Evolutionary conservation across 192 early-diverging fungal species (phyloP), one percentile per base, ranked within the genome.

Genomic region (Coemansia sp.): DNA sequence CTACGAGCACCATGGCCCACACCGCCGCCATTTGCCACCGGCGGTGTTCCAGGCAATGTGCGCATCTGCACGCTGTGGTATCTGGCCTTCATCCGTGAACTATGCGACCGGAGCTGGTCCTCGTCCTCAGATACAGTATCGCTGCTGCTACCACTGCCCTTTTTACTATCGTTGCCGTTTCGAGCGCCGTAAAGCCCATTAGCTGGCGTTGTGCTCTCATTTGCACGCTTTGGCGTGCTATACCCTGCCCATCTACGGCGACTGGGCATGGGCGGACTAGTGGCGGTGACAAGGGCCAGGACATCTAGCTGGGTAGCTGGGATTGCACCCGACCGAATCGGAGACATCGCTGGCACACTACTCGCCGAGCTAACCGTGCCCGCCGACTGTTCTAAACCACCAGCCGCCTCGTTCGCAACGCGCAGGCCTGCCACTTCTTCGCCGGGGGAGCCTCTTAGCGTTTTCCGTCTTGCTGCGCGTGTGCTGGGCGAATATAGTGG

Each of bases 181-280:
- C 22, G 59, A 17, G 46, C 9, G 5, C 50, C 65, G 4, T 15
- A 29, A 13, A 29, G 27, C 19, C 22, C 58, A 40, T 20, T 8
- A 15, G 17, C 39, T 4, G 58, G 44, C 11, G 58, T 58, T 2
- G 29, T 51, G 29, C n/a, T 24, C 20, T 59, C 66, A 1, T 15
- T 59, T 4, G 29, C 40, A 0, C 65, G 51, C 22, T 75, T 74
- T 20, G 69, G 66, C 2, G 72, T 78, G 64, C 67, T 72, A 20
- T 75, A 70, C 10, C 56, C 66, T 5, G n/a, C 55, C 81, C 81
- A 83, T 31, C 68, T 62, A 34, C 68, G 65, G 10, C 76, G 81
- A 22, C 81, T 78, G 20, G 81, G 81, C 76, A 83, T 78, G 3
- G 81, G 81, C 50, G 81, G 81, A 64, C 81, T 83, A 39, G 81